These are phyloP conservation scores for Corymbia citriodora DNA, from an alignment of 441 rosid genomes.

Conservation along the genomic window DNA sequence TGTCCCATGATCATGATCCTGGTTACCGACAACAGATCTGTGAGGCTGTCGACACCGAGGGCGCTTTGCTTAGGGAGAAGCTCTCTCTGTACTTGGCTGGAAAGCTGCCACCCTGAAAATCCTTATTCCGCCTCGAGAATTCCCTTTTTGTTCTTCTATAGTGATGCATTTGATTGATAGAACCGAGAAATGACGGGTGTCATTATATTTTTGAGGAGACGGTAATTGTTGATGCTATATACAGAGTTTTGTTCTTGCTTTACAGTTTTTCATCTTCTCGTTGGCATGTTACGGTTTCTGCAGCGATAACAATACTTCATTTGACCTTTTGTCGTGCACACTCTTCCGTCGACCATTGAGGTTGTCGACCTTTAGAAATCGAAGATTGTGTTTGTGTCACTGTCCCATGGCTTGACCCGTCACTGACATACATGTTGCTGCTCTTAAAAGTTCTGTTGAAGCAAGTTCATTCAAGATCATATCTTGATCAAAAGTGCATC, in stretches of 20 bases:
- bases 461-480: neutral
- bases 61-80: slow-evolving; percentile 46
- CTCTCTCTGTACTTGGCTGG: slow-evolving; percentile 50
- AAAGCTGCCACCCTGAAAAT: slow-evolving; percentile 23
- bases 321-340: neutral
- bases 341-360: neutral
- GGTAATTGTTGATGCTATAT: neutral
- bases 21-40: slow-evolving; percentile 54
- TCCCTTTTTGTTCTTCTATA: neutral
- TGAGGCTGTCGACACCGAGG: slow-evolving; percentile 35
- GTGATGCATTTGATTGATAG: neutral
- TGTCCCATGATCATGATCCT: slow-evolving; percentile 55
- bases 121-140: neutral
- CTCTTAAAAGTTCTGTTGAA: neutral
- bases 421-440: neutral
- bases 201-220: neutral
- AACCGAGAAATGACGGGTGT: neutral
- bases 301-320: neutral
- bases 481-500: neutral
- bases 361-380: neutral
- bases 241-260: neutral
- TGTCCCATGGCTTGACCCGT: neutral
- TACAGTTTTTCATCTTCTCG: neutral
- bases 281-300: neutral
- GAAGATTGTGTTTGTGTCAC: neutral